Evolutionary conservation across 2,329 filamentous ascomycete genomes (phyloP).

Genomic region (Fusarium dlaminii): DNA sequence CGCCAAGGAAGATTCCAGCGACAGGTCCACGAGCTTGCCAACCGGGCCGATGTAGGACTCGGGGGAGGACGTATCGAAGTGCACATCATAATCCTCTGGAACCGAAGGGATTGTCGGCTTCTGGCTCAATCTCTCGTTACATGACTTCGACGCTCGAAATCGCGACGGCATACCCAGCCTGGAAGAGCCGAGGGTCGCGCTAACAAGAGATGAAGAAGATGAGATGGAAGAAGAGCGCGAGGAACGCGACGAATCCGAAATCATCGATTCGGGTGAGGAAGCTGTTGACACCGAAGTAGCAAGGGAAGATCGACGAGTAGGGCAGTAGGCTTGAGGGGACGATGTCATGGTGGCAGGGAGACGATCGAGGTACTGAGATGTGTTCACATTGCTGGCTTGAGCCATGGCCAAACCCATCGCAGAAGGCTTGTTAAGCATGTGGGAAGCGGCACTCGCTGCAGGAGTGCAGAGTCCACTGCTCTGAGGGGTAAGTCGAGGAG

Average conservation of each 20-base stretch:
- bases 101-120: conserved; percentile 65
- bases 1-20: conserved; percentile 58
- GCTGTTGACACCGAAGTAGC: conserved; percentile 70
- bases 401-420: conserved; percentile 71
- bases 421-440: conserved; percentile 59
- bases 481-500: conserved; percentile 67
- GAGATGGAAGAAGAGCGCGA: conserved; percentile 73
- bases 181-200: conserved; percentile 65
- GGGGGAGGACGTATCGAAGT: conserved; percentile 62
- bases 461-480: conserved; percentile 66
- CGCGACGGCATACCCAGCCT: conserved; percentile 67
- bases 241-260: conserved; percentile 69
- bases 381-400: conserved; percentile 58
- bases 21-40: conserved; percentile 61
- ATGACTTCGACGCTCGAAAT: conserved; percentile 68
- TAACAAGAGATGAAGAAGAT: conserved; percentile 67
- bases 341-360: conserved; percentile 59
- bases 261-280: conserved; percentile 74
- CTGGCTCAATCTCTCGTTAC: conserved; percentile 64
- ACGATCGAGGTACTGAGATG: conserved; percentile 62
- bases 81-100: conserved; percentile 65
- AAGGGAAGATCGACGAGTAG: conserved; percentile 68
- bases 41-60: conserved; percentile 65
- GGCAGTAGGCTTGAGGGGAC: conserved; percentile 61
- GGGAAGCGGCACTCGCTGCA: conserved; percentile 64